A percentile compares a stretch with the other conserved stretches of the same genome.
These are phyloP conservation scores for Krasilnikovozyma curviuscula DNA, from an alignment of 768 basidiomycete genomes.

Conservation along the genomic window DNA sequence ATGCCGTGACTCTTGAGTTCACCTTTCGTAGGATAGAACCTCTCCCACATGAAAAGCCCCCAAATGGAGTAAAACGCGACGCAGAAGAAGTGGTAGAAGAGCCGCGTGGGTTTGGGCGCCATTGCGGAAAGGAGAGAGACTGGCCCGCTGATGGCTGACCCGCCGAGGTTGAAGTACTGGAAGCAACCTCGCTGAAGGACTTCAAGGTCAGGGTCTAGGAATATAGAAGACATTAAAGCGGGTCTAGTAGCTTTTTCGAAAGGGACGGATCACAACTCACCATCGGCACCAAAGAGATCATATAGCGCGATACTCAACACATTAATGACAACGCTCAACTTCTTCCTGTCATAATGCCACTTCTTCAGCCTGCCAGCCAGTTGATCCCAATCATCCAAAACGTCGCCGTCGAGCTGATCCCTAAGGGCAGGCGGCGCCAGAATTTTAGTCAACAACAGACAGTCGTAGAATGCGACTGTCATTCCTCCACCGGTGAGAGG, in stretches of 20 bases:
- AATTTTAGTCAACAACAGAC: constrained; percentile 47
- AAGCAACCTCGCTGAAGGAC: constrained; percentile 55
- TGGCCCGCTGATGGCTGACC: constrained; percentile 69
- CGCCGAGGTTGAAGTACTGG: constrained; percentile 89
- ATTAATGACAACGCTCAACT: constrained; percentile 67
- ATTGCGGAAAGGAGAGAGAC: constrained; percentile 75
- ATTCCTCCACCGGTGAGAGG: constrained; percentile 92
- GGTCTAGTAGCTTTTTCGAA: too few species aligned
- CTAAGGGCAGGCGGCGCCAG: constrained; percentile 29
- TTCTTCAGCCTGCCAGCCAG: constrained; percentile 33
- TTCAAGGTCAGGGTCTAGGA: constrained; percentile 28
- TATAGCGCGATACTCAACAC: constrained; percentile 84
- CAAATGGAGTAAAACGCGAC: constrained; percentile 92
- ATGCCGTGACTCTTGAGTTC: neutral
- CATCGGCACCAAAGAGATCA: constrained; percentile 82
- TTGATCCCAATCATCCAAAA: constrained; percentile 28
- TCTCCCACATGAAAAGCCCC: constrained; percentile 46
- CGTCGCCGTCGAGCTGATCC: constrained; percentile 13
- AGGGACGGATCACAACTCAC: constrained; percentile 31
- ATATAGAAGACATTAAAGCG: neutral
- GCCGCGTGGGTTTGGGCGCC: constrained; percentile 53
- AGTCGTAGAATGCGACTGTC: constrained; percentile 84
- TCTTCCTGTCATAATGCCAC: constrained; percentile 80
- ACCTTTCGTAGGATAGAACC: neutral
- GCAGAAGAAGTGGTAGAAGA: constrained; percentile 80